Conservation (phyloP, 2,329 filamentous ascomycete species). For the Didymella pinodella region DNA sequence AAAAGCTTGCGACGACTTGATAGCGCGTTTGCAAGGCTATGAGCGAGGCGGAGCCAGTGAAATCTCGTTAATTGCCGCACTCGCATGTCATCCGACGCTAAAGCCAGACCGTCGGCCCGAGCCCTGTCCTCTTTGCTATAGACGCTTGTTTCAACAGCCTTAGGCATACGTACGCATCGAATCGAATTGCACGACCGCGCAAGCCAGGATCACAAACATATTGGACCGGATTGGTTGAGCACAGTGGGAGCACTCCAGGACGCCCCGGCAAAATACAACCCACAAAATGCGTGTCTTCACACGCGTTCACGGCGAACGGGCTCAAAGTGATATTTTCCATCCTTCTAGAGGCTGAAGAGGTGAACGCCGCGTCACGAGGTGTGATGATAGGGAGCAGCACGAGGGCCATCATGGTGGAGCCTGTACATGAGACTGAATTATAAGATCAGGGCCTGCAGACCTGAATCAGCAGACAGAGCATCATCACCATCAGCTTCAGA, state of each 20-base stretch:
- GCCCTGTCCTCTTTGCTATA: slow-evolving; percentile 3
- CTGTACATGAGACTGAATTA: slow-evolving; percentile 1
- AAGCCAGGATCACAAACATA: slow-evolving; percentile 3
- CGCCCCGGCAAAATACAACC: slow-evolving; percentile 2
- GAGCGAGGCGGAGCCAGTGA: slow-evolving; percentile 2
- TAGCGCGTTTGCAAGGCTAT: slow-evolving; percentile 5
- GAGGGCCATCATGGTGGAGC: not conserved
- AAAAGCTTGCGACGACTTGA: slow-evolving; percentile 20
- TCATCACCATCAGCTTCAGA: not conserved
- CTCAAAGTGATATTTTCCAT: slow-evolving; percentile 11
- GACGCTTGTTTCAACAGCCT: slow-evolving; percentile 25
- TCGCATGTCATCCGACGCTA: slow-evolving; percentile 9
- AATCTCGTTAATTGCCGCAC: not conserved
- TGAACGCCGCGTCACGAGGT: slow-evolving; percentile 23
- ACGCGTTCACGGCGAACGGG: slow-evolving; percentile 21
- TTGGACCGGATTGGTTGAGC: slow-evolving; percentile 5
- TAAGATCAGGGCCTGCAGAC: slow-evolving; percentile 2
- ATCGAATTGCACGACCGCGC: slow-evolving; percentile 10
- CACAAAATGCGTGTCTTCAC: slow-evolving; percentile 8
- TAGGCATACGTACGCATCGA: slow-evolving; percentile 22
- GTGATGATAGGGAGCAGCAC: slow-evolving; percentile 16
- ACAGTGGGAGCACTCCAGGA: not conserved
- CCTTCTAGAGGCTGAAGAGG: slow-evolving; percentile 2
- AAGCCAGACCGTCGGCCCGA: slow-evolving; percentile 6
- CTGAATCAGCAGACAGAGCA: not conserved